Conservation (phyloP, 2,329 filamentous ascomycete species). For the Biscogniauxia mediterranea region DNA sequence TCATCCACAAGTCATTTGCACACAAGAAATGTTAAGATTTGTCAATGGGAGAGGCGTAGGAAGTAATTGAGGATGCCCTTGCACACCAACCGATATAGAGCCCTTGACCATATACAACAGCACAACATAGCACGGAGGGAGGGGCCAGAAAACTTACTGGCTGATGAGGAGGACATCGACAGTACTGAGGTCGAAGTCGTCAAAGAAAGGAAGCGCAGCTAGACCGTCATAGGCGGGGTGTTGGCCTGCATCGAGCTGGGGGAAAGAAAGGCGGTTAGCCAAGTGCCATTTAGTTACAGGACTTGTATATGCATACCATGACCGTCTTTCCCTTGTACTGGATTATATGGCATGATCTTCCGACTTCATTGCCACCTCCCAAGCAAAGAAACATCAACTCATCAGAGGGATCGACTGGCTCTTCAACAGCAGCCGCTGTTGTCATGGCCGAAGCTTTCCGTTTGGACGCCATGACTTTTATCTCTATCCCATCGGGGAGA, state of each 20-base stretch:
- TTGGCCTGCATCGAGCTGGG: slow-evolving; percentile 90
- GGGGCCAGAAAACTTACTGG: slow-evolving; percentile 72
- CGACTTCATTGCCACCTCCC: slow-evolving; percentile 95
- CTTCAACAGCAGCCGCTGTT: slow-evolving; percentile 61
- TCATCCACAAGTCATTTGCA: slow-evolving; percentile 5
- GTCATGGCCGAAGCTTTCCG: slow-evolving; percentile 80
- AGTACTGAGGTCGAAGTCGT: slow-evolving; percentile 96
- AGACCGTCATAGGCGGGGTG: slow-evolving; percentile 96
- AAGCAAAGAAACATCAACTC: slow-evolving; percentile 92
- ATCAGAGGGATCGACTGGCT: slow-evolving; percentile 88
- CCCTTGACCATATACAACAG: slow-evolving; percentile 20
- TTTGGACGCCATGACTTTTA: slow-evolving; percentile 76
- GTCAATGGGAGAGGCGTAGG: background rate
- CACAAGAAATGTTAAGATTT: background rate
- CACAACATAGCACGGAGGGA: slow-evolving; percentile 13
- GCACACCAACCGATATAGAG: slow-evolving; percentile 24
- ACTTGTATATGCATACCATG: slow-evolving; percentile 71
- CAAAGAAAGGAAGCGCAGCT: slow-evolving; percentile 91
- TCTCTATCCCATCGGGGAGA: background rate
- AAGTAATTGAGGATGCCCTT: slow-evolving; percentile 6
- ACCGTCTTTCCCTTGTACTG: slow-evolving; percentile 99
- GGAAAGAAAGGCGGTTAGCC: slow-evolving; percentile 14
- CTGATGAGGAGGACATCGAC: slow-evolving; percentile 97
- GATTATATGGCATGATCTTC: slow-evolving; percentile 93
- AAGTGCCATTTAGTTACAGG: slow-evolving; percentile 1